Base-by-base conservation (phyloP, 768 basidiomycete species). In the Boletus edulis region DNA sequence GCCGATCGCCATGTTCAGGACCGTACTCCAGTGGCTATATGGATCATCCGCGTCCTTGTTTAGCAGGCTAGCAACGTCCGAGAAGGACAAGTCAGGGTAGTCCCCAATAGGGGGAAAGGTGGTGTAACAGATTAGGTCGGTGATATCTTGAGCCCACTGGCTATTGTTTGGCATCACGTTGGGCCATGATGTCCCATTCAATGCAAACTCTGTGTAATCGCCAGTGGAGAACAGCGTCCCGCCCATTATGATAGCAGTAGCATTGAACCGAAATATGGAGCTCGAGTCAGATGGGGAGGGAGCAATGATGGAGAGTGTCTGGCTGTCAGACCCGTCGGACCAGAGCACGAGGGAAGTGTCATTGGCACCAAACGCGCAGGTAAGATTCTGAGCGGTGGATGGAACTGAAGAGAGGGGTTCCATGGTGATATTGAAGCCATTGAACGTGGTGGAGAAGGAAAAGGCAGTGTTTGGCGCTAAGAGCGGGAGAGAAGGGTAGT, bases 91-190 rank as follows among this genome's bases (percentile, higher is more conserved):
- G 14, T n/a, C 22, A 3, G 7, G 0, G n/a, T 52, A 41, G 6
- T 0, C 0, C 10, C 46, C 37, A n/a, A 48, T 2, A 5, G 12
- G 4, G 12, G 59, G n/a, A 2, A 9, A 32, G 5, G 43, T 46
- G 8, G 54, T 38, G 1, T 58, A 51, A 43, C 56, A 61, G 12
- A 65, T 50, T 12, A 66, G n/a, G 44, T 24, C 52, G 11, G 51
- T 49, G 41, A 66, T 61, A 35, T 63, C 64, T 49, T 49, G 49
- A 14, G 52, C 59, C 62, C 65, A 66, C 11, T 45, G 58, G 10
- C 24, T 43, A 32, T 35, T 41, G 7, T 6, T 29, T 20, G 42
- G 9, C 56, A 55, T 60, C 29, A 55, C 45, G 18, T 58, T 59
- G 14, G 51, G 45, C 50, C 54, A 50, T 3, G 56, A 52, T 18